Evolutionary conservation across 2,329 filamentous ascomycete species (phyloP), one percentile per base, ranked within the genome.

Genomic region (Rugonectria rugulosa): DNA sequence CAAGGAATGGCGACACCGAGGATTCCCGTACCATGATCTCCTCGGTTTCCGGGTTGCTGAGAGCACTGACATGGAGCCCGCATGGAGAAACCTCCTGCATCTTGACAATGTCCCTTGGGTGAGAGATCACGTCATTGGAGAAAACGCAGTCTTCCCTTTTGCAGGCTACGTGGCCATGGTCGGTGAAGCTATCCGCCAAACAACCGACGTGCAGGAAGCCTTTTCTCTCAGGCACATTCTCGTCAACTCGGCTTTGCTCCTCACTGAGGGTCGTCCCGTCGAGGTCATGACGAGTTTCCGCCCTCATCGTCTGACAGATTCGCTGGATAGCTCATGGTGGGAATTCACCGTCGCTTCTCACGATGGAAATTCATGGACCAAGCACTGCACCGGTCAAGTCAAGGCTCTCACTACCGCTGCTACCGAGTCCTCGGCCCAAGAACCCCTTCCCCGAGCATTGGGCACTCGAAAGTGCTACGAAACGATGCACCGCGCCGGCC

Each of bases 91-190:
- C 14, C 4, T 67, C 3, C 43, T 70, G 5, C 51, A 48, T 15
- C 4, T 70, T 0, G 54, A 60, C 3, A 49, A 65, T 20, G 45
- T 51, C 1, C 71, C 81, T n/a, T 81, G 79, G 50, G 69, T 78
- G 2, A 67, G 75, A 19, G 77, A 79, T 56, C 79, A 80, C 67
- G 59, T 65, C n/a, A 75, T 79, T 68, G 71, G 73, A 40, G 75
- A 70, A 52, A 70, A 78, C 21, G 70, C 73, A 36, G 71, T 80
- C 51, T 77, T 76, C 48, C 73, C 77, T 43, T 72, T 69, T 36
- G 70, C 72, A 1, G 77, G 75, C 24, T 69, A 71, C 29, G 65
- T 73, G 1, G 70, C 72, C n/a, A 68, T 77, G 62, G 59, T 50
- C 5, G 63, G 53, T 7, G 67, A 70, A 34, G 68, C 66, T 2